Percentiles rank a stretch among this genome's conserved stretches.
Conservation (phyloP, 306 rosid genomes). For the Mimosa pudica region DNA sequence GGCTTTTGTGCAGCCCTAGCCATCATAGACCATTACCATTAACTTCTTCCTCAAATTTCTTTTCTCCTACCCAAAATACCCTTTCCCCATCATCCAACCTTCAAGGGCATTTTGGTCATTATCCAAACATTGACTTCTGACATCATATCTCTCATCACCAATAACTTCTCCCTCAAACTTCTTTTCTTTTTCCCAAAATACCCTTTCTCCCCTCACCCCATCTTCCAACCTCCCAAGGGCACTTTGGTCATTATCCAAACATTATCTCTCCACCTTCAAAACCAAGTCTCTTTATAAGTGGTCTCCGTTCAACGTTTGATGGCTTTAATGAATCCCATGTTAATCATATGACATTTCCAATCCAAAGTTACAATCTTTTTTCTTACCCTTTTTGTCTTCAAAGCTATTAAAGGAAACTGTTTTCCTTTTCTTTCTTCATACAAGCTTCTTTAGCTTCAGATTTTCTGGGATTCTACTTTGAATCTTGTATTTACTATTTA, state of each 20-base stretch:
- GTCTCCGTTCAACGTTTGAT: background rate
- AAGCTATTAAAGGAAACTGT: background rate
- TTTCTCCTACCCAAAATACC: background rate
- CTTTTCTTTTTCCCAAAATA: background rate
- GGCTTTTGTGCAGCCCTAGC: too few species aligned
- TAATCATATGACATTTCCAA: background rate
- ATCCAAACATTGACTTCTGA: too few species aligned
- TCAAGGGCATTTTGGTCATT: too few species aligned
- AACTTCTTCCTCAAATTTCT: background rate
- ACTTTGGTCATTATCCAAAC: background rate
- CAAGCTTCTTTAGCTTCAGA: background rate
- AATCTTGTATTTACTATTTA: background rate
- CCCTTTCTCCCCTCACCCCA: background rate
- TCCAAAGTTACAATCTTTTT: background rate
- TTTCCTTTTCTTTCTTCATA: background rate
- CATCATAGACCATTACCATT: too few species aligned
- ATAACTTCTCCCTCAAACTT: background rate
- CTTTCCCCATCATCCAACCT: background rate
- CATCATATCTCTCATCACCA: too few species aligned
- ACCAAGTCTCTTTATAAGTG: background rate
- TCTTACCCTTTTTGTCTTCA: too few species aligned
- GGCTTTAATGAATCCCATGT: background rate
- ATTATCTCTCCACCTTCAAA: background rate
- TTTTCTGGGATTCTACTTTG: constrained; percentile 7
- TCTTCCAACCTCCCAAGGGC: background rate